A percentile compares a stretch with the other conserved stretches of the same genome.
phyloP scores from a whole-genome alignment of 345 rosid species.

The Acer yangbiense region DNA sequence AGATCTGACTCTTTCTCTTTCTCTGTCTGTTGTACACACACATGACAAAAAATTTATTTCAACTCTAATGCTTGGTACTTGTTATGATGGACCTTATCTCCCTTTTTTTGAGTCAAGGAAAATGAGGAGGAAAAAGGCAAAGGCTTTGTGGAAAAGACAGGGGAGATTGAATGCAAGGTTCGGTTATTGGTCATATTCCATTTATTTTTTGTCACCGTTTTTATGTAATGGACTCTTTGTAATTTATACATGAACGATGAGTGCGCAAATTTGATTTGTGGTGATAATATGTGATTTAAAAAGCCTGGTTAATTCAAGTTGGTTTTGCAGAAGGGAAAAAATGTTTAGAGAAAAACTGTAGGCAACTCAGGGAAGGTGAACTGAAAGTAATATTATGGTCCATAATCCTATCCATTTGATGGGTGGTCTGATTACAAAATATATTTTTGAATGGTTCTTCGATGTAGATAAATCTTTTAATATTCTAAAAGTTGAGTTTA shows the following conservation, averaged over 20 bases:
- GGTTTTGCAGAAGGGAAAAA: not conserved
- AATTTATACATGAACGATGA: slow-evolving; percentile 2
- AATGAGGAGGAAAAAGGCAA: slow-evolving; percentile 19
- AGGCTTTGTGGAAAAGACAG: slow-evolving; percentile 7
- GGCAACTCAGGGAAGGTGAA: not conserved
- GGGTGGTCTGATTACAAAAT: not conserved
- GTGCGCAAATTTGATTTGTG: not conserved
- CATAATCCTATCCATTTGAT: not conserved
- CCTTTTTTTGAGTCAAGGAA: slow-evolving; percentile 6
- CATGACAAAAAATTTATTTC: not conserved
- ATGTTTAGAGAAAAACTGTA: not conserved
- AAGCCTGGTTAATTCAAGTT: not conserved
- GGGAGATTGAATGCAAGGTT: slow-evolving; percentile 34
- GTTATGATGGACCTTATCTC: not conserved
- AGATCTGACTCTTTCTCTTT: not conserved
- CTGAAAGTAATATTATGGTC: not conserved
- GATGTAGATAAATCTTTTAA: not conserved
- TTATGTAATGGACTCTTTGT: not conserved
- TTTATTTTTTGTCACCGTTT: not conserved
- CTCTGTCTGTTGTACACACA: not conserved
- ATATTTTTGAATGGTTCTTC: not conserved
- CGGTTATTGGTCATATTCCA: not conserved
- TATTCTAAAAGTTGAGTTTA: not conserved
- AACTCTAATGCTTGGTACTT: not conserved
- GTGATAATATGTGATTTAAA: not conserved